Percentiles rank a stretch among this genome's conserved stretches.
These are phyloP conservation scores for Mycena pura DNA, from an alignment of 768 basidiomycete genomes.

Conservation along the genomic window DNA sequence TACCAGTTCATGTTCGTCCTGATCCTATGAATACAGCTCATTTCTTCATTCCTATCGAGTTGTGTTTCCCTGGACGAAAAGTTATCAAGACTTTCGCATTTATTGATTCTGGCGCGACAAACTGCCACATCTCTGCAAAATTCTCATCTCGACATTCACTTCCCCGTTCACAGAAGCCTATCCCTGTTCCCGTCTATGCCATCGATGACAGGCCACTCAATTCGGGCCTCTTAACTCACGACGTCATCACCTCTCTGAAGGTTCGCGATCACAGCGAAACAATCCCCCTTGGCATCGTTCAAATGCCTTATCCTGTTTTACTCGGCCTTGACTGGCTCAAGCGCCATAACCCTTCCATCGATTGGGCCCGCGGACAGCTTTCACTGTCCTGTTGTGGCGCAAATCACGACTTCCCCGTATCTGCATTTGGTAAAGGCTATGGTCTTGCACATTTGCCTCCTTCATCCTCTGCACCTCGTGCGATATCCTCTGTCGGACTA, in stretches of 20 bases:
- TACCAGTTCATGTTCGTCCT: conserved; percentile 27
- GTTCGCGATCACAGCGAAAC: conserved; percentile 39
- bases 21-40: conserved; percentile 27
- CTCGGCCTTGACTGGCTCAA: not conserved
- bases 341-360: not conserved
- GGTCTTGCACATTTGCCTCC: conserved; percentile 29
- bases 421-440: conserved; percentile 29
- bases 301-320: conserved; percentile 37
- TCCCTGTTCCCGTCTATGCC: conserved; percentile 43
- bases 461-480: conserved; percentile 13
- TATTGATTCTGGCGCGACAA: conserved; percentile 44
- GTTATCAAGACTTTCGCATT: conserved; percentile 43
- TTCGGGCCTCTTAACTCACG: conserved; percentile 47
- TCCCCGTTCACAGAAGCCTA: conserved; percentile 35
- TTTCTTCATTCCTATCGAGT: conserved; percentile 37
- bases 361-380: not conserved
- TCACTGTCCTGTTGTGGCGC: conserved; percentile 20
- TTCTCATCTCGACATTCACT: conserved; percentile 42
- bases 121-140: conserved; percentile 43
- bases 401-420: not conserved
- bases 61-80: conserved; percentile 39
- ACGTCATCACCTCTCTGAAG: conserved; percentile 37
- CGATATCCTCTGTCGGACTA: conserved; percentile 29
- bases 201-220: conserved; percentile 46
- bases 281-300: conserved; percentile 37